phyloP scores from a whole-genome alignment of 495 filamentous ascomycete genomes.

The Entonaema liquescens region DNA sequence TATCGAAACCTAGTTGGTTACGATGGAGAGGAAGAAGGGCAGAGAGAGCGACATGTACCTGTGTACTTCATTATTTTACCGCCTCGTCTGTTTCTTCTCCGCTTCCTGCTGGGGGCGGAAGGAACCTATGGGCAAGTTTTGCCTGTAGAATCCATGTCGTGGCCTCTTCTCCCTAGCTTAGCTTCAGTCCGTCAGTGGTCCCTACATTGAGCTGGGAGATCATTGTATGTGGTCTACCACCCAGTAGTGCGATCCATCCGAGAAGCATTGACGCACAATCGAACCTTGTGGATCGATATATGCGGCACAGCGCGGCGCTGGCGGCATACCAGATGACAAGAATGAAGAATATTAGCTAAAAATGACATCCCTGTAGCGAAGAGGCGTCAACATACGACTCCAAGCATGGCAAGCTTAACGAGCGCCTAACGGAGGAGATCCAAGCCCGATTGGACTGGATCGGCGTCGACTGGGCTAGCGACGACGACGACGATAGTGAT shows the following conservation, averaged over 20 bases:
- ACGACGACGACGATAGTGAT: constrained; percentile 50
- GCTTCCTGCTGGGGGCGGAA: neutral
- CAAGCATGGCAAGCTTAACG: constrained; percentile 51
- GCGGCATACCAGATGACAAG: constrained; percentile 2
- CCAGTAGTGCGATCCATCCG: constrained; percentile 2
- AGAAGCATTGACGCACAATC: constrained; percentile 13
- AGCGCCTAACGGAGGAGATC: constrained; percentile 57
- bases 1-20: constrained; percentile 1
- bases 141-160: neutral
- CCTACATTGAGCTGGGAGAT: constrained; percentile 2
- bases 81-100: neutral
- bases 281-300: constrained; percentile 25
- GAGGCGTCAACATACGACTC: constrained; percentile 53
- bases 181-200: neutral
- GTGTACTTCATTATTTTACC: neutral
- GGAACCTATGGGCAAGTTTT: neutral
- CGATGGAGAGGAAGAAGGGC: neutral
- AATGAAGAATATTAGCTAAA: constrained; percentile 23
- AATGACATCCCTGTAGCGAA: constrained; percentile 39
- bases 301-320: constrained; percentile 23
- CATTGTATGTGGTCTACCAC: neutral
- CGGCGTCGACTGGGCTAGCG: constrained; percentile 63
- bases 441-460: constrained; percentile 67
- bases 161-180: neutral
- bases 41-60: neutral